phyloP scores from a whole-genome alignment of 805 yeast genomes.

The Suhomyces faveliae region DNA sequence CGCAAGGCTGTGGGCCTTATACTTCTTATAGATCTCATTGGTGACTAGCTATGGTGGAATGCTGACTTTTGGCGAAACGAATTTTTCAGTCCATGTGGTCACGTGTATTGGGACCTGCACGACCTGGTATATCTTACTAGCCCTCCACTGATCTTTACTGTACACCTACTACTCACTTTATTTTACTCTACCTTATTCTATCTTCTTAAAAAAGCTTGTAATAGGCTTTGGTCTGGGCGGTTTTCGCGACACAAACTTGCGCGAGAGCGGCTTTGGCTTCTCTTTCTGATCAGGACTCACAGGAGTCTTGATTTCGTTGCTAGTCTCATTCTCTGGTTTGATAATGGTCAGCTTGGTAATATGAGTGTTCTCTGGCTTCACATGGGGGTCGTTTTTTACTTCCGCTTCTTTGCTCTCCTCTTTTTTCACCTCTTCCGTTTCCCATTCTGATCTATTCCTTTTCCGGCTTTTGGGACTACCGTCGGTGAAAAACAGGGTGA shows the following conservation, averaged over 20 bases:
- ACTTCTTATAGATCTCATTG: conserved; percentile 9
- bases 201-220: not conserved
- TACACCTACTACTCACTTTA: not conserved
- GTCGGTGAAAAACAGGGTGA: conserved; percentile 29
- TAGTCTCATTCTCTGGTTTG: not conserved
- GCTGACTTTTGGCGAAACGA: conserved; percentile 3
- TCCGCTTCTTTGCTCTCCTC: too few relatives aligned
- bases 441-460: not conserved
- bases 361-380: not conserved
- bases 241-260: not conserved
- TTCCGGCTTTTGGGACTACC: conserved; percentile 1
- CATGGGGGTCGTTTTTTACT: not conserved
- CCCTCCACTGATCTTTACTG: too few relatives aligned
- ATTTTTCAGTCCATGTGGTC: conserved; percentile 3
- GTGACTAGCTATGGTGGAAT: not conserved
- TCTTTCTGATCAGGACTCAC: not conserved
- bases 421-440: too few relatives aligned
- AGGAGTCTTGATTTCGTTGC: not conserved
- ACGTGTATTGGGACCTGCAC: not conserved
- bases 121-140: not conserved
- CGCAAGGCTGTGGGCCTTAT: conserved; percentile 9
- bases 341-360: not conserved
- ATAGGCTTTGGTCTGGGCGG: not conserved
- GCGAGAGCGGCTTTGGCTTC: conserved; percentile 1
- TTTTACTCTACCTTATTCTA: not conserved